Base-by-base conservation (phyloP, 1,139 yeast genomes). In the Pneumocystis sp. region DNA sequence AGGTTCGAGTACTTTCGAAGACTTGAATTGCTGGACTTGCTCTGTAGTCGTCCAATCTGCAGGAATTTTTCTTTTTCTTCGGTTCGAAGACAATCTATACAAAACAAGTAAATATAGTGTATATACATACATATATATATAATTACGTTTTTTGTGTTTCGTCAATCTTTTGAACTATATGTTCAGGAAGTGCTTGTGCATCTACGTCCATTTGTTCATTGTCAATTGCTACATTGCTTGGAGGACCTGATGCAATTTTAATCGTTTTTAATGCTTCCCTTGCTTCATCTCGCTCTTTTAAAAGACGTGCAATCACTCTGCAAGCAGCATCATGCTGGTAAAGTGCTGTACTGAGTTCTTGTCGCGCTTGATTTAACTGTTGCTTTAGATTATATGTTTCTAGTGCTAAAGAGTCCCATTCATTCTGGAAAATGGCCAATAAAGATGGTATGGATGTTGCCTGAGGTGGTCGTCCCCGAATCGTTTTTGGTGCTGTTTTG, bases 251-350 rank as follows among this genome's bases (percentile, higher is more conserved):
- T 29, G 39, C 34, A 40, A 61, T 25, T 17, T n/a, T 74, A 59
- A 81, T 74, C 67, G 83, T 78, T 64, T 81, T 81, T 67, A 88
- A 76, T 0, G 89, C 88, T 6, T 73, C 73, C 65, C 80, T 78
- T 1, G 89, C 86, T 65, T 86, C 91, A 70, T 89, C 96, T 61
- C 95, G 76, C 71, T 89, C 96, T 66, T 80, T 79, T 10, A 85
- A 79, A 1, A 90, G 84, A 61, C 81, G 80, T 7, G 96, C 85
- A 0, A 95, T 95, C 1, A 91, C 96, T 66, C 90, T 78, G 2
- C 87, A 84, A 0, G 97, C 96, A 0, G 97, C 97, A 74, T 91
- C 97, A 70, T 87, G 87, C 70, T 85, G 87, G 72, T 89, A 90
- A 59, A 90, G 76, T 0, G 96, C 86, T 3, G 87, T 76, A 29